Conservation (phyloP, 2,329 filamentous ascomycete genomes). For the Madurella fahalii region DNA sequence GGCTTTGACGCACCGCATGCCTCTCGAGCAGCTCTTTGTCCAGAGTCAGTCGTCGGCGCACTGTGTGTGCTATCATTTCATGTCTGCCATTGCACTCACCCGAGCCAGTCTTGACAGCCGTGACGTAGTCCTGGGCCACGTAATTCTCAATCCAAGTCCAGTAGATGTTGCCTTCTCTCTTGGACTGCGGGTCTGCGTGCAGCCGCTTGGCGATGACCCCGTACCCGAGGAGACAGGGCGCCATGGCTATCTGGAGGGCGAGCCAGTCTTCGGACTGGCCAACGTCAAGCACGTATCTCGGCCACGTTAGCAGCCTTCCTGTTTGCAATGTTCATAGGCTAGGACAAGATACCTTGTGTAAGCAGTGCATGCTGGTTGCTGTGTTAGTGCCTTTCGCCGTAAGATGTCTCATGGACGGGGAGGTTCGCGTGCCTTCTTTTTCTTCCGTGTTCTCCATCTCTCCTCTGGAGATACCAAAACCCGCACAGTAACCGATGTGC, state of each 20-base stretch:
- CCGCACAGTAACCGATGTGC: constrained; percentile 76
- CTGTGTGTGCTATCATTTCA: background rate
- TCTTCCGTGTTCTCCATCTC: constrained; percentile 73
- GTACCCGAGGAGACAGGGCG: constrained; percentile 89
- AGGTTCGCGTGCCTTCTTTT: constrained; percentile 54
- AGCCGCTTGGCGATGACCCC: constrained; percentile 72
- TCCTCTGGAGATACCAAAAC: constrained; percentile 69
- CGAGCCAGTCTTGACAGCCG: constrained; percentile 66
- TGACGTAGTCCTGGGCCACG: constrained; percentile 70
- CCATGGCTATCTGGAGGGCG: constrained; percentile 76
- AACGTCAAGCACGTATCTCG: constrained; percentile 77
- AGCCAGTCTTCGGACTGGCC: constrained; percentile 86
- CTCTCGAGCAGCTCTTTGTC: constrained; percentile 73
- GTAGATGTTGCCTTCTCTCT: constrained; percentile 66
- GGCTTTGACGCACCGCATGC: constrained; percentile 68
- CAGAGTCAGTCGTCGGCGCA: background rate
- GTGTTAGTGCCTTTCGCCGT: background rate
- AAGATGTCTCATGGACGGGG: background rate
- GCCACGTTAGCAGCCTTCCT: constrained; percentile 6
- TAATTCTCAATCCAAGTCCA: constrained; percentile 93
- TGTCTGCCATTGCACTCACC: constrained; percentile 55
- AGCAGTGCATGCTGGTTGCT: constrained; percentile 37
- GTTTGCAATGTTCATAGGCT: background rate
- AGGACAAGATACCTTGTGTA: constrained; percentile 30
- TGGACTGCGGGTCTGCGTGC: constrained; percentile 57